Conservation (phyloP, 2,329 filamentous ascomycete genomes). For the Cladosporium colombiae region DNA sequence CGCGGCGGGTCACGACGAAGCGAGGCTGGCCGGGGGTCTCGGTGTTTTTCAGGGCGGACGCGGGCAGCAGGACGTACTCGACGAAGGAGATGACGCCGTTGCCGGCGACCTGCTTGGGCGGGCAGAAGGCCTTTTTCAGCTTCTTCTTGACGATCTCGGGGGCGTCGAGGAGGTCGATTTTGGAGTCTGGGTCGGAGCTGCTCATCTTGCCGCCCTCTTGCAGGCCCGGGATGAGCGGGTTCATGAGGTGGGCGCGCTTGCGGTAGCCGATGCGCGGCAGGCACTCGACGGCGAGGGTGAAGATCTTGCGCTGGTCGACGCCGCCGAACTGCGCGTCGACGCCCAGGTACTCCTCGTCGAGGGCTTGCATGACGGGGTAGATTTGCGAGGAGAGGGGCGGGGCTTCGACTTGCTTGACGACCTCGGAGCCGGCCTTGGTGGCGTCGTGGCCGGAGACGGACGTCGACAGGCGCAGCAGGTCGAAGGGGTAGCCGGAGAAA, state of each 20-base stretch:
- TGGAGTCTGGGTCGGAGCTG: constrained; percentile 66
- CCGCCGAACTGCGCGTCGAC: constrained; percentile 89
- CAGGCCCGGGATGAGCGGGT: constrained; percentile 87
- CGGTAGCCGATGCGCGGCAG: constrained; percentile 84
- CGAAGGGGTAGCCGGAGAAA: constrained; percentile 73
- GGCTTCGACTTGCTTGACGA: constrained; percentile 88
- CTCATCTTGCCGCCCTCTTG: constrained; percentile 75
- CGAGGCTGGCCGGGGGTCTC: constrained; percentile 46
- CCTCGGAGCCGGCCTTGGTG: constrained; percentile 86
- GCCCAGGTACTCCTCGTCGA: constrained; percentile 86
- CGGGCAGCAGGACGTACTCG: constrained; percentile 82
- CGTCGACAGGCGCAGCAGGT: constrained; percentile 74
- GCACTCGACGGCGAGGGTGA: constrained; percentile 80
- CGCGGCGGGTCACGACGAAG: constrained; percentile 67
- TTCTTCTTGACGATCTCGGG: constrained; percentile 77
- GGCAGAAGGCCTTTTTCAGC: constrained; percentile 79
- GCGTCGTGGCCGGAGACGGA: constrained; percentile 76
- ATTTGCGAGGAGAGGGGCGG: constrained; percentile 72
- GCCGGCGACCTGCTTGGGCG: constrained; percentile 73
- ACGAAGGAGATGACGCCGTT: constrained; percentile 88
- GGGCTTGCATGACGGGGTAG: constrained; percentile 83
- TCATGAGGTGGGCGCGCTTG: constrained; percentile 73
- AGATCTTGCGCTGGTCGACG: constrained; percentile 84
- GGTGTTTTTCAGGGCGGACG: constrained; percentile 60
- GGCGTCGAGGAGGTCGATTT: constrained; percentile 88